A percentile compares a stretch with the other conserved stretches of the same genome.
Conservation (phyloP, 2,329 filamentous ascomycete species). For the Neofusicoccum umdonicola region DNA sequence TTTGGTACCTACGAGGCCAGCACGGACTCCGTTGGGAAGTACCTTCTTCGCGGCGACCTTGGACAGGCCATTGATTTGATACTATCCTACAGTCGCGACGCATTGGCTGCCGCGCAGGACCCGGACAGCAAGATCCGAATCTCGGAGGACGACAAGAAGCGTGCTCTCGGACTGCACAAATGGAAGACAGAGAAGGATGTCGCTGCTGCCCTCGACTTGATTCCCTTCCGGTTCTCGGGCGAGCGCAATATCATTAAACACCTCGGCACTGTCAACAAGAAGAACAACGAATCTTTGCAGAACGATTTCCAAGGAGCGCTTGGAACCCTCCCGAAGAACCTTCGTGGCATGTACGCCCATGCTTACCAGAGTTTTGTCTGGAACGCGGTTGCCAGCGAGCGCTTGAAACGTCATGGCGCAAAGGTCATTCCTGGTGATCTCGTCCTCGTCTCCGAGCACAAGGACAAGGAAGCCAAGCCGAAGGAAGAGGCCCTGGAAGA, state of each 20-base stretch:
- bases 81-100: conserved; percentile 66
- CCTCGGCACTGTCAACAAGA: conserved; percentile 54
- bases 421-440: conserved; percentile 82
- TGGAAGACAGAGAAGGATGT: conserved; percentile 65
- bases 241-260: conserved; percentile 78
- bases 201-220: conserved; percentile 59
- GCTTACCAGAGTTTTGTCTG: conserved; percentile 94
- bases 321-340: conserved; percentile 72
- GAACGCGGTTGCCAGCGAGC: conserved; percentile 80
- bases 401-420: conserved; percentile 72
- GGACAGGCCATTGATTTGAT: conserved; percentile 76
- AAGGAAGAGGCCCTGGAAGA: conserved; percentile 30
- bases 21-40: conserved; percentile 80
- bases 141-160: conserved; percentile 72
- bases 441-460: conserved; percentile 64
- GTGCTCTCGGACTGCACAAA: conserved; percentile 73
- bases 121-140: conserved; percentile 47
- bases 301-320: conserved; percentile 81
- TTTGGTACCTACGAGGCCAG: conserved; percentile 87
- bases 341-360: conserved; percentile 93
- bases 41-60: conserved; percentile 79
- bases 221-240: conserved; percentile 80
- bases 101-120: conserved; percentile 56
- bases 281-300: conserved; percentile 33
- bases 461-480: conserved; percentile 40